A percentile compares a stretch with the other conserved stretches of the same genome.
These are phyloP conservation scores for Podaxis sp. DNA, from an alignment of 768 basidiomycete genomes.

Conservation along the genomic window DNA sequence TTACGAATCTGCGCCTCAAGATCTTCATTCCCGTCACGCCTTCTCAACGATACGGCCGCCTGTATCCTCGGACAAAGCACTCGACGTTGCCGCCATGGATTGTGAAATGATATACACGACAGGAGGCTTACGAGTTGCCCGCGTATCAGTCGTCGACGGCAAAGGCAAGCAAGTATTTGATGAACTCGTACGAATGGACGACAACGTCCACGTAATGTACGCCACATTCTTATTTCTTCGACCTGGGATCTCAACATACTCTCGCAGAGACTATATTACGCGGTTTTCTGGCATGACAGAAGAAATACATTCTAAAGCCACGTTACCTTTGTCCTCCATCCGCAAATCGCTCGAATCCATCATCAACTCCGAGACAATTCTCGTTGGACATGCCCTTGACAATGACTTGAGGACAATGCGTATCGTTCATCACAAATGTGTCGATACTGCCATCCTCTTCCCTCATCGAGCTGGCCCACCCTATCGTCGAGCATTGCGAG, in stretches of 20 bases:
- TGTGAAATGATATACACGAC: constrained; percentile 98
- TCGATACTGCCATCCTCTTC: constrained; percentile 88
- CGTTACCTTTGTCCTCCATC: constrained; percentile 64
- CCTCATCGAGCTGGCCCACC: constrained; percentile 76
- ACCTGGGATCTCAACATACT: constrained; percentile 4
- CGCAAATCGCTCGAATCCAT: constrained; percentile 66
- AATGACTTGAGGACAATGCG: constrained; percentile 93
- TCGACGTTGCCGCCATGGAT: constrained; percentile 87
- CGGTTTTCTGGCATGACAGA: constrained; percentile 82
- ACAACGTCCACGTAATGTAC: constrained; percentile 76
- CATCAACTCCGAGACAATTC: constrained; percentile 78
- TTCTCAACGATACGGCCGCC: constrained; percentile 53
- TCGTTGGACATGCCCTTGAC: constrained; percentile 90
- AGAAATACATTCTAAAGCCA: constrained; percentile 58
- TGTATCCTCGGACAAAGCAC: constrained; percentile 28
- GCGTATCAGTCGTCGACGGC: constrained; percentile 87
- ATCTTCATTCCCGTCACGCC: constrained; percentile 71
- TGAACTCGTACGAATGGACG: constrained; percentile 77
- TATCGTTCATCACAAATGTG: constrained; percentile 78
- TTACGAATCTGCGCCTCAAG: constrained; percentile 65
- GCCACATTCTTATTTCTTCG: constrained; percentile 24
- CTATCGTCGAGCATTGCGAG: constrained; percentile 76
- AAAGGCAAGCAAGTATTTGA: constrained; percentile 77
- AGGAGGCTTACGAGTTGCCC: constrained; percentile 86
- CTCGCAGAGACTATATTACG: constrained; percentile 82